Percentiles rank a stretch among this genome's conserved stretches.
phyloP scores from a whole-genome alignment of 2,329 filamentous ascomycete genomes.

The Neofusicoccum sp. region DNA sequence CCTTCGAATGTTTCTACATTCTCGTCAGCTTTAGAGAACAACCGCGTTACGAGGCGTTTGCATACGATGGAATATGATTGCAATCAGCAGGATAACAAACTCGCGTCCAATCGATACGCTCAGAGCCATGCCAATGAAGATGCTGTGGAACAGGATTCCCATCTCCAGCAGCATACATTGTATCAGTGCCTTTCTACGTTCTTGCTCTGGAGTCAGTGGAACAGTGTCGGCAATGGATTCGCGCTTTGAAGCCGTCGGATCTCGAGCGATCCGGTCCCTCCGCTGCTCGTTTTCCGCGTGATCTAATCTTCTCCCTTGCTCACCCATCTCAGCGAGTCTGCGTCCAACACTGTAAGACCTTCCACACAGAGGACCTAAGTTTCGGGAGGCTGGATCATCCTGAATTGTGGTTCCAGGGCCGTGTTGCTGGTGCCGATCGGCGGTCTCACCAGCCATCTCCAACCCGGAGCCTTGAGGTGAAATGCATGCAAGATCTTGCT shows the following conservation, averaged over 20 bases:
- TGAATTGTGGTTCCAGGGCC: background rate
- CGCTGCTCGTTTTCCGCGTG: background rate
- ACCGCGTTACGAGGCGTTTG: too few species aligned
- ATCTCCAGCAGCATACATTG: slow-evolving; percentile 76
- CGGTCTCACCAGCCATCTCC: background rate
- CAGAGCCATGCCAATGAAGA: slow-evolving; percentile 74
- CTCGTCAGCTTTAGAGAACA: background rate
- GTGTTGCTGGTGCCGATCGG: background rate
- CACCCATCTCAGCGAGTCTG: background rate
- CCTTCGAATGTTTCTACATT: slow-evolving; percentile 75
- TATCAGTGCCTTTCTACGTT: background rate
- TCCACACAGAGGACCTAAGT: slow-evolving; percentile 18
- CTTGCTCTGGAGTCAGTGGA: slow-evolving; percentile 46
- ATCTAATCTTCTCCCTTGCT: background rate
- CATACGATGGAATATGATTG: slow-evolving; percentile 68
- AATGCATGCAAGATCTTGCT: slow-evolving; percentile 56
- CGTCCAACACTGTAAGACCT: background rate
- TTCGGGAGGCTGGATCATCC: background rate
- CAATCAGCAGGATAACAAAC: slow-evolving; percentile 67
- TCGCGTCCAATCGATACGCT: slow-evolving; percentile 67
- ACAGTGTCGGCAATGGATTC: slow-evolving; percentile 39
- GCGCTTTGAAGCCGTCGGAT: slow-evolving; percentile 2
- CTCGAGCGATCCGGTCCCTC: slow-evolving; percentile 22
- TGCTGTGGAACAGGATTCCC: slow-evolving; percentile 77
- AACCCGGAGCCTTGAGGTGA: background rate